Evolutionary conservation across 2,329 filamentous ascomycete genomes (phyloP).

Genomic region (Blastomyces gilchristii): DNA sequence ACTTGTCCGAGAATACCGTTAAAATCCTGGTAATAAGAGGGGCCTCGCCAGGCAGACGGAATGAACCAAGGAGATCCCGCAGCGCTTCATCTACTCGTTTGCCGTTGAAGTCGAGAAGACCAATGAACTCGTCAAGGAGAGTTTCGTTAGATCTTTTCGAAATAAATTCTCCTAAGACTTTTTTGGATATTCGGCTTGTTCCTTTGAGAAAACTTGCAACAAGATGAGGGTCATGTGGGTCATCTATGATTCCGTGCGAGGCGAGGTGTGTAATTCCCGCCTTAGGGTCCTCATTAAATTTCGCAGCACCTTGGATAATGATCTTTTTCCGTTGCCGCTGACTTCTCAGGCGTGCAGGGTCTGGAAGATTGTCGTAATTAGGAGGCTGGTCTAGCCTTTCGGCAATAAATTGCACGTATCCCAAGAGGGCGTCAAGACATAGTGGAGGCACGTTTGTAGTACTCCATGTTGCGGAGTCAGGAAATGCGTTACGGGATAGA

Average conservation of each 20-base stretch:
- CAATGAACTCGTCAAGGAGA: constrained; percentile 75
- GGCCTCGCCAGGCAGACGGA: constrained; percentile 88
- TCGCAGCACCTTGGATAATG: constrained; percentile 75
- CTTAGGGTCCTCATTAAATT: constrained; percentile 94
- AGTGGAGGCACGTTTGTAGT: constrained; percentile 94
- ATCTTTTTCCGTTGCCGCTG: constrained; percentile 73
- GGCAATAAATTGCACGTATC: constrained; percentile 84
- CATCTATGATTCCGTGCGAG: constrained; percentile 72
- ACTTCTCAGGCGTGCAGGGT: constrained; percentile 54
- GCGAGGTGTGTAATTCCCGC: constrained; percentile 76
- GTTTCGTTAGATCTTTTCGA: constrained; percentile 81
- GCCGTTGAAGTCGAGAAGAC: constrained; percentile 75
- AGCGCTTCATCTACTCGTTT: constrained; percentile 87
- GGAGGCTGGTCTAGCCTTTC: constrained; percentile 70
- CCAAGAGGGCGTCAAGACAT: constrained; percentile 81
- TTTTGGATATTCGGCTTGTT: constrained; percentile 82
- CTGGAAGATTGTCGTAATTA: constrained; percentile 53
- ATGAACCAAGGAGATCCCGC: constrained; percentile 75
- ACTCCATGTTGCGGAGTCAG: constrained; percentile 96
- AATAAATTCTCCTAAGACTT: constrained; percentile 79
- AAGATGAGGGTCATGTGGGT: constrained; percentile 60
- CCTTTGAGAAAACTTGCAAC: constrained; percentile 82
- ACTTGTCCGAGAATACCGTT: constrained; percentile 75
- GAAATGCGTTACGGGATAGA: constrained; percentile 85
- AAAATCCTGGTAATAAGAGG: constrained; percentile 88